A percentile compares a stretch with the other conserved stretches of the same genome.
Evolutionary conservation across 2,329 filamentous ascomycete species (phyloP).

Genomic region (Whalleya microplaca): DNA sequence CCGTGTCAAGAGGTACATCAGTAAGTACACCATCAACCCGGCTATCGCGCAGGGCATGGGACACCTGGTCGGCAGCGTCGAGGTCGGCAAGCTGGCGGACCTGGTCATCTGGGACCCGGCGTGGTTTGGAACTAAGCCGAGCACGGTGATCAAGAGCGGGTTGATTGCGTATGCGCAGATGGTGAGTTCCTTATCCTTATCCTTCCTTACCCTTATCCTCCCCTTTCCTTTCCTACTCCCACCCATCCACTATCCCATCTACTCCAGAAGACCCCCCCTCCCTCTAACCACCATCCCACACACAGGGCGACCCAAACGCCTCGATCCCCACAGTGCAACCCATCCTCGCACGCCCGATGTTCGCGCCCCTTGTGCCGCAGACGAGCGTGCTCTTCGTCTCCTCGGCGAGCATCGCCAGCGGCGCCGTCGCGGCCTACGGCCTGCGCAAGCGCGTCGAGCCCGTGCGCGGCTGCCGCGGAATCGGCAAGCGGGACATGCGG

Average conservation of each 20-base stretch:
- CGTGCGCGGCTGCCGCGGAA: constrained; percentile 73
- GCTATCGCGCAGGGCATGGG: constrained; percentile 88
- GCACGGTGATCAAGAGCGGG: constrained; percentile 81
- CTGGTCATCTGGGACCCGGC: constrained; percentile 84
- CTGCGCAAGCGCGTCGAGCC: constrained; percentile 80
- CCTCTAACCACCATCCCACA: not conserved
- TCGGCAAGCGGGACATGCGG: constrained; percentile 88
- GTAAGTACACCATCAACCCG: constrained; percentile 96
- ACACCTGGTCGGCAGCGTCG: constrained; percentile 83
- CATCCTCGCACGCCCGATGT: constrained; percentile 84
- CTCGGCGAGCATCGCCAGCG: constrained; percentile 63
- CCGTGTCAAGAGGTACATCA: constrained; percentile 88
- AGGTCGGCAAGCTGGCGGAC: constrained; percentile 89
- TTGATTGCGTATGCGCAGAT: constrained; percentile 83
- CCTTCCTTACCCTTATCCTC: not conserved
- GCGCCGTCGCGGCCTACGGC: constrained; percentile 71
- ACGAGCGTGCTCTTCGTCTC: constrained; percentile 86
- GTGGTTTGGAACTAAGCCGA: constrained; percentile 87
- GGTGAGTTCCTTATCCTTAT: constrained; percentile 53
- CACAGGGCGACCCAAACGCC: constrained; percentile 75
- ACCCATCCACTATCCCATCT: not conserved
- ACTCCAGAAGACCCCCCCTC: not conserved
- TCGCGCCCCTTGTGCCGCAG: constrained; percentile 71
- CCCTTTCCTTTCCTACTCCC: not conserved
- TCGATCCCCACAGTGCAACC: constrained; percentile 90